Evolutionary conservation across 805 yeast species (phyloP), one percentile per base, ranked within the genome.

Genomic region (Saturnispora hagleri): DNA sequence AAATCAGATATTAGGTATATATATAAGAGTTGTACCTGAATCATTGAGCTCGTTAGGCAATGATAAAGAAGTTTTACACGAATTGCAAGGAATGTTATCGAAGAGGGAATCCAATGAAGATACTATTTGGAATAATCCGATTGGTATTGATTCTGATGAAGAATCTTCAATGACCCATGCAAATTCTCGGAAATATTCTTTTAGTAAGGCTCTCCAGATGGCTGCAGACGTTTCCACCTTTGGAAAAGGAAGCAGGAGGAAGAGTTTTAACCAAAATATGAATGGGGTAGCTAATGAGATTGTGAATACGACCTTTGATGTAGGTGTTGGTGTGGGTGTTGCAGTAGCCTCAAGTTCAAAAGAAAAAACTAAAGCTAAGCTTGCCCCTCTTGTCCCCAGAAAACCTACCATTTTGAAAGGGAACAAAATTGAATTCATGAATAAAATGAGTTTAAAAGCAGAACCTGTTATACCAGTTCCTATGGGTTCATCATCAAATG

Each of bases 1-100:
- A 0, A 68, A 72, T 4, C 84, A 80, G 55, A 73, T 93, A 0
- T 56, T 76, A 22, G 95, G 85, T 1, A 87, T 93, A 4, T 90
- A 80, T 63, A 86, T 93, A 35, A 71, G 98, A 42, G 86, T 86
- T 46, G 86, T 95, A 5, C 75, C 76, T 10, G 75, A 76, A 43
- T 84, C 91, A 0, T 72, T 86, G 60, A 81, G 86, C n/a, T 79
- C 77, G 46, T 55, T 69, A 34, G 60, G 60, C 4, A 77, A 77
- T 27, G 79, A 75, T 48, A 22, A 38, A 8, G 55, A 58, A 45
- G 59, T 57, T 9, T 59, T 58, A n/a, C 56, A 55, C 31, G 65
- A 60, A 24, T 50, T 60, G 8, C 57, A 58, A 47, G 18, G 45
- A 10, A 57, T 62, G 17, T 44, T 64, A 7, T 41, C 38, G 5